These are phyloP conservation scores for Aspergillus unguis DNA, from an alignment of 2,329 filamentous ascomycete genomes.

Conservation along the genomic window DNA sequence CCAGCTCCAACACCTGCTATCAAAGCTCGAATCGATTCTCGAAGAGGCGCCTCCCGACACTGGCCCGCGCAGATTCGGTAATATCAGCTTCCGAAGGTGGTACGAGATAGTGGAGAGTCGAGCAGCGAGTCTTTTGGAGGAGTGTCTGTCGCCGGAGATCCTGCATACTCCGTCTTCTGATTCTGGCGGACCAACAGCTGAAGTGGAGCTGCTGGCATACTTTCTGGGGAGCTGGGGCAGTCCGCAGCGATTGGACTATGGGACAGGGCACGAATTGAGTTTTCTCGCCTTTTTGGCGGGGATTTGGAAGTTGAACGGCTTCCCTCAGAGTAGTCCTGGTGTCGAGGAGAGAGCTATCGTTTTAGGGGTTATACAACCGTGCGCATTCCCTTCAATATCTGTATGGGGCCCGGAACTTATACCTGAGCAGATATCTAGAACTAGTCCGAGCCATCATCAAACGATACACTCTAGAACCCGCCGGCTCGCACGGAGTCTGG, in stretches of 20 bases:
- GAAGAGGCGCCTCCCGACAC: slow-evolving; percentile 77
- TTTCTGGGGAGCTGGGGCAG: slow-evolving; percentile 85
- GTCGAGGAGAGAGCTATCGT: slow-evolving; percentile 75
- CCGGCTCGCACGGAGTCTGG: slow-evolving; percentile 96
- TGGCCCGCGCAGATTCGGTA: slow-evolving; percentile 86
- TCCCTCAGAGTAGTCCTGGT: slow-evolving; percentile 54
- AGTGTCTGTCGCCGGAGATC: slow-evolving; percentile 53
- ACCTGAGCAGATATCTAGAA: slow-evolving; percentile 62
- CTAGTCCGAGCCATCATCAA: slow-evolving; percentile 80
- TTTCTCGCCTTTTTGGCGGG: slow-evolving; percentile 88
- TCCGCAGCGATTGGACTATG: slow-evolving; percentile 85
- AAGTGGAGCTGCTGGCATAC: slow-evolving; percentile 71
- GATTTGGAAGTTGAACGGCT: slow-evolving; percentile 85
- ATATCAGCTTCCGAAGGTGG: slow-evolving; percentile 86
- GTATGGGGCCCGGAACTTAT: background rate
- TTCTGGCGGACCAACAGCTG: slow-evolving; percentile 45
- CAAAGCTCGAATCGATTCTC: slow-evolving; percentile 63
- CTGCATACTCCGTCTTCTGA: slow-evolving; percentile 32
- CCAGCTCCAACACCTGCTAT: slow-evolving; percentile 64
- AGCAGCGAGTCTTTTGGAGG: slow-evolving; percentile 54
- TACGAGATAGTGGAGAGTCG: slow-evolving; percentile 64
- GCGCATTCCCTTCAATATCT: slow-evolving; percentile 38
- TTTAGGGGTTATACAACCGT: slow-evolving; percentile 77
- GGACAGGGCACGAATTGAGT: slow-evolving; percentile 91
- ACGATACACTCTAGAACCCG: slow-evolving; percentile 89